Evolutionary conservation across 2,329 filamentous ascomycete genomes (phyloP).

Genomic region (Diaporthe caulivora): DNA sequence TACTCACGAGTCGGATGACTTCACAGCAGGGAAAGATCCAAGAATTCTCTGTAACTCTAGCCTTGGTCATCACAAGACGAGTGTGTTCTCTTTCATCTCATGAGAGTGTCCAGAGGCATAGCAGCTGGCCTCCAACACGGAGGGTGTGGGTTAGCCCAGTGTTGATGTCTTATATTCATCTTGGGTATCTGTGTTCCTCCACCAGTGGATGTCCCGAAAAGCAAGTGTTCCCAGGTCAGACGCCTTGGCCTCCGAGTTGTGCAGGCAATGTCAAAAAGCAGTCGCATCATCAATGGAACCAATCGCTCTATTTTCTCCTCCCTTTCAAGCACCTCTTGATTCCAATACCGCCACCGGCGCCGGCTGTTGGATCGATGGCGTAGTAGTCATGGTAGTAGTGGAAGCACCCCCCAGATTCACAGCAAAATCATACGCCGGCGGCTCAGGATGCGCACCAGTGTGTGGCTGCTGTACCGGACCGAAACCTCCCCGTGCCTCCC

Average conservation of each 20-base stretch:
- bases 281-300: too few relatives aligned
- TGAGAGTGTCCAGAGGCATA: too few relatives aligned
- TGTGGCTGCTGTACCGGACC: neutral
- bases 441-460: neutral
- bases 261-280: neutral
- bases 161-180: slow-evolving; percentile 16
- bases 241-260: neutral
- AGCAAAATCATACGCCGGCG: slow-evolving; percentile 29
- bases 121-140: too few relatives aligned
- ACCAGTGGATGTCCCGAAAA: neutral
- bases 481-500: neutral
- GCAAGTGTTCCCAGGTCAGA: neutral
- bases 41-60: too few relatives aligned
- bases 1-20: too few relatives aligned
- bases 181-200: slow-evolving; percentile 10
- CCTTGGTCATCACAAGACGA: too few relatives aligned
- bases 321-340: neutral
- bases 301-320: too few relatives aligned
- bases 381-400: neutral
- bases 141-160: neutral
- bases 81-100: too few relatives aligned
- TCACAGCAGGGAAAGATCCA: too few relatives aligned
- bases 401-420: neutral
- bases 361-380: neutral
- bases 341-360: slow-evolving; percentile 1